Percentiles rank a stretch among this genome's conserved stretches.
Conservation (phyloP, 208 protist genomes). For the Leishmania lainsoni region DNA sequence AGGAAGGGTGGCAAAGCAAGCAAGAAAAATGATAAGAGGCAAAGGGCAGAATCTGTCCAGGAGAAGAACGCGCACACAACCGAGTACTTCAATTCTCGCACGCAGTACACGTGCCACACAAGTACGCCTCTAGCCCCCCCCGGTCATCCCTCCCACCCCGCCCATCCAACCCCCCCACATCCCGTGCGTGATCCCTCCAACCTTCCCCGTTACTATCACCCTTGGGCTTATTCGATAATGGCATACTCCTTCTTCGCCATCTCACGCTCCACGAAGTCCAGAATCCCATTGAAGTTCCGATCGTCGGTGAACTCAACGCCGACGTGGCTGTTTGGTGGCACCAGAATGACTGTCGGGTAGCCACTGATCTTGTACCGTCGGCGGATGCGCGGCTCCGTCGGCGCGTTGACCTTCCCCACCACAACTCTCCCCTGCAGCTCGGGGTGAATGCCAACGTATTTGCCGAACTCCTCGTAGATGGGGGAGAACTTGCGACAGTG, state of each 20-base stretch:
- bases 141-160: background rate
- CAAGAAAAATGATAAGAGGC: background rate
- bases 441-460: constrained; percentile 18
- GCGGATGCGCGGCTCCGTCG: constrained; percentile 12
- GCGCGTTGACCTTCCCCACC: constrained; percentile 49
- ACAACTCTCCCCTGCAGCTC: constrained; percentile 28
- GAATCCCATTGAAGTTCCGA: constrained; percentile 31
- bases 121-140: background rate
- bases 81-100: background rate
- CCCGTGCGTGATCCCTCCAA: background rate
- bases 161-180: background rate
- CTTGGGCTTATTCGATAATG: background rate
- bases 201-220: background rate
- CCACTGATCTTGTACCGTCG: constrained; percentile 33
- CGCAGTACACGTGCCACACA: background rate
- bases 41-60: background rate
- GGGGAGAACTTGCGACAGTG: constrained; percentile 45
- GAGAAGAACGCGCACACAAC: background rate
- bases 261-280: constrained; percentile 29
- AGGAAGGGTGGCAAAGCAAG: background rate
- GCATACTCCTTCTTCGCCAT: constrained; percentile 1
- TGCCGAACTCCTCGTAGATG: constrained; percentile 22
- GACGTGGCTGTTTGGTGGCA: constrained; percentile 35
- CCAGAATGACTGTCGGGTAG: constrained; percentile 51
- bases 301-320: constrained; percentile 32